Evolutionary conservation across 129 eudicot species (phyloP).

Genomic region (Saussurea involucrata): DNA sequence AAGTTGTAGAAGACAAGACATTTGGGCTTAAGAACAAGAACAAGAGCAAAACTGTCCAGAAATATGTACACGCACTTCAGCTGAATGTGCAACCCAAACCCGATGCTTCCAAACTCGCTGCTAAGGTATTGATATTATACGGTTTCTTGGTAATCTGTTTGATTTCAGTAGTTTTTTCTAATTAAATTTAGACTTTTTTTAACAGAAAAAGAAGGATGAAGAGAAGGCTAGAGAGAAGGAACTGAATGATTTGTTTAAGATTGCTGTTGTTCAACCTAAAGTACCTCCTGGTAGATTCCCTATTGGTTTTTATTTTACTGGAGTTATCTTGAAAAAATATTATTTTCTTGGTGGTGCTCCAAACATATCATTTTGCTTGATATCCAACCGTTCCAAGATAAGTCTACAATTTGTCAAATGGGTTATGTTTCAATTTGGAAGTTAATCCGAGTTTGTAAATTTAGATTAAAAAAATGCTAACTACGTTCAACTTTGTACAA

Average conservation of each 20-base stretch:
- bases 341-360: background rate
- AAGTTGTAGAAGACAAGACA: conserved; percentile 81
- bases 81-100: conserved; percentile 65
- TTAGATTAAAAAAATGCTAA: too few relatives aligned
- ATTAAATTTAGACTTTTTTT: background rate
- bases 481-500: background rate
- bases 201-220: conserved; percentile 87
- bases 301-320: background rate
- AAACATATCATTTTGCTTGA: background rate
- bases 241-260: conserved; percentile 72
- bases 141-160: background rate
- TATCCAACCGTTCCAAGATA: background rate
- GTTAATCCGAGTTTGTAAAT: background rate
- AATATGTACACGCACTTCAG: conserved; percentile 68
- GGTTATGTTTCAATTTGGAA: background rate
- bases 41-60: conserved; percentile 91
- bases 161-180: background rate
- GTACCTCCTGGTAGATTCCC: conserved; percentile 69
- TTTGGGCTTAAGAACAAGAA: conserved; percentile 85
- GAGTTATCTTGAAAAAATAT: background rate
- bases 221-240: conserved; percentile 86
- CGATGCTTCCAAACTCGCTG: conserved; percentile 60
- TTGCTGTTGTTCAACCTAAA: conserved; percentile 90
- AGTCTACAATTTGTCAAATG: background rate
- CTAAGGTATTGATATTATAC: conserved; percentile 40